Percentiles rank a stretch among this genome's conserved stretches.
phyloP scores from a whole-genome alignment of 345 rosid species.

The Cardamine resedifolia region DNA sequence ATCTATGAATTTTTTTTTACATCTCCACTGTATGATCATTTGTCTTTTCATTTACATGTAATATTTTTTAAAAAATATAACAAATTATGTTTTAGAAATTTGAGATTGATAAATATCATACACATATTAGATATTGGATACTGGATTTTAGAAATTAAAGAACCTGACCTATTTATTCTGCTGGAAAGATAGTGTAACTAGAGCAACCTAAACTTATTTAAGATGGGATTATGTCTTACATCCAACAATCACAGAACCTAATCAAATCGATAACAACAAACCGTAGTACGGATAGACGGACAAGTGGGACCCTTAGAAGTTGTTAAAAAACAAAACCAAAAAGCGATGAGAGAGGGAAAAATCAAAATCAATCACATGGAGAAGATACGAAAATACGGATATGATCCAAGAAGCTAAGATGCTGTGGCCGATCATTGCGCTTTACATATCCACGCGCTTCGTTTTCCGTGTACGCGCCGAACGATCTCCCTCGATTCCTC shows the following conservation, averaged over 20 bases:
- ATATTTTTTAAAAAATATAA: neutral
- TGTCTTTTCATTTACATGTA: neutral
- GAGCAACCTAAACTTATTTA: neutral
- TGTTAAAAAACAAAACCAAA: neutral
- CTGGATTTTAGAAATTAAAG: neutral
- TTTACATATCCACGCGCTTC: conserved; percentile 74
- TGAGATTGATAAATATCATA: neutral
- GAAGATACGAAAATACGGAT: conserved; percentile 57
- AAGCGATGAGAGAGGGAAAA: neutral
- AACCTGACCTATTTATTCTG: neutral
- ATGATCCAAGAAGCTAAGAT: conserved; percentile 69
- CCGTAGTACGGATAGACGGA: conserved; percentile 26
- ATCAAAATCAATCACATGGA: conserved; percentile 38
- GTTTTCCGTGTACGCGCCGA: conserved; percentile 50
- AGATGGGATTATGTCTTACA: conserved; percentile 1
- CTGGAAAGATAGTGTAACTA: too few relatives aligned
- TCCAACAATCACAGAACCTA: conserved; percentile 15
- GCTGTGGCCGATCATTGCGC: conserved; percentile 64
- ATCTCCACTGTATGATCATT: neutral
- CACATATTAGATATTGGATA: neutral
- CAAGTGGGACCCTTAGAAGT: neutral
- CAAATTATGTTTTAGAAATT: neutral
- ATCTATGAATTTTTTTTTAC: neutral
- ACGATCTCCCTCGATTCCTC: conserved; percentile 49
- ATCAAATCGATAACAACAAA: conserved; percentile 17